A percentile compares a stretch with the other conserved stretches of the same genome.
Evolutionary conservation across 1,284 basidiomycete species (phyloP).

Genomic region (Ustilago nuda): DNA sequence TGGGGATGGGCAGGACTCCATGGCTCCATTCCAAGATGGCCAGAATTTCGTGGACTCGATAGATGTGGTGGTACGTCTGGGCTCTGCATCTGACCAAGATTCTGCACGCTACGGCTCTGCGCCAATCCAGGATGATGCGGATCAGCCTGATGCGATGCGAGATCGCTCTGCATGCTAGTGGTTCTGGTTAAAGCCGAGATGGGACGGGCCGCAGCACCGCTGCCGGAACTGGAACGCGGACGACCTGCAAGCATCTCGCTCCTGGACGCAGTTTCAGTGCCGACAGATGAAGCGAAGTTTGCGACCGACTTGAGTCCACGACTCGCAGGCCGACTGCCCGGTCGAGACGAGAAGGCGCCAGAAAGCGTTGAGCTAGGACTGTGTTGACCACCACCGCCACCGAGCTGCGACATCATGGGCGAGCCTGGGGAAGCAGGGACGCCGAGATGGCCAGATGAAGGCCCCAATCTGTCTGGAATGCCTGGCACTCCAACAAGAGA

Average conservation of each 20-base stretch:
- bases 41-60: slow-evolving; percentile 33
- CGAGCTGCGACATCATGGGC: slow-evolving; percentile 31
- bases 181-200: slow-evolving; percentile 41
- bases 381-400: slow-evolving; percentile 31
- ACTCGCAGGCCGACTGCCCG: slow-evolving; percentile 49
- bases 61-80: slow-evolving; percentile 28
- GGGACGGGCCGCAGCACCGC: slow-evolving; percentile 24
- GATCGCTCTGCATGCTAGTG: slow-evolving; percentile 48
- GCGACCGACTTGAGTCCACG: slow-evolving; percentile 54
- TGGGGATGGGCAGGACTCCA: slow-evolving; percentile 43
- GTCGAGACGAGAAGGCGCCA: slow-evolving; percentile 51
- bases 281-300: slow-evolving; percentile 50
- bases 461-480: slow-evolving; percentile 21
- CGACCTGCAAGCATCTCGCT: slow-evolving; percentile 26
- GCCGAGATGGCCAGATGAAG: slow-evolving; percentile 29
- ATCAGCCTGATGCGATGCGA: slow-evolving; percentile 21
- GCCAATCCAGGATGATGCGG: slow-evolving; percentile 28
- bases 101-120: slow-evolving; percentile 47
- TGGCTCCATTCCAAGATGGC: slow-evolving; percentile 25
- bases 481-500: slow-evolving; percentile 26
- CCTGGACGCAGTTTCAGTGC: slow-evolving; percentile 27
- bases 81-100: slow-evolving; percentile 35
- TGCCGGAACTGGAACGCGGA: slow-evolving; percentile 42
- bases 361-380: slow-evolving; percentile 53
- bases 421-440: slow-evolving; percentile 41